Conservation (phyloP, 2,329 filamentous ascomycete species). For the Monilinia fructigena region DNA sequence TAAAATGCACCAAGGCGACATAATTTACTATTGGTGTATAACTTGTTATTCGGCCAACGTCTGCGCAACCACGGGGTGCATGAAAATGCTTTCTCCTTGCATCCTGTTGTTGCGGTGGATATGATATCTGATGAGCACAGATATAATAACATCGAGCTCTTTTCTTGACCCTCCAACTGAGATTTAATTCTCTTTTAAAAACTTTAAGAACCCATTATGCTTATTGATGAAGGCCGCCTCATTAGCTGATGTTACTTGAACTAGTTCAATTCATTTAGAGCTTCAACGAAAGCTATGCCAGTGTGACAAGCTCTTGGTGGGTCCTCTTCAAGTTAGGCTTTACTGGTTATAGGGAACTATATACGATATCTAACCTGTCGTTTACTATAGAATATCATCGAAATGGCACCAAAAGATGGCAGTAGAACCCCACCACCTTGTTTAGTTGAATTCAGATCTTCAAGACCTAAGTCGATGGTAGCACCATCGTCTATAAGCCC, state of each 20-base stretch:
- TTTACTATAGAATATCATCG: not conserved
- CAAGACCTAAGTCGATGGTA: constrained; percentile 2
- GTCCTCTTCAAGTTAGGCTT: not conserved
- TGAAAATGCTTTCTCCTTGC: not conserved
- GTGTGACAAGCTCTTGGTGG: not conserved
- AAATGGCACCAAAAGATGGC: not conserved
- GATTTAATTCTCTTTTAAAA: not conserved
- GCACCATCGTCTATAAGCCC: constrained; percentile 12
- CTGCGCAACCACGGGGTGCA: not conserved
- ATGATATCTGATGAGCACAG: not conserved
- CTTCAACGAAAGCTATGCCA: not conserved
- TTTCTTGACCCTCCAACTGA: not conserved
- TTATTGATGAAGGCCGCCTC: not conserved
- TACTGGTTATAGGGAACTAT: not conserved
- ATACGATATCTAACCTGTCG: not conserved
- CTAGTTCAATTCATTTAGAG: not conserved
- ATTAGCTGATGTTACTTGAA: not conserved
- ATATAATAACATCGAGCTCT: not conserved
- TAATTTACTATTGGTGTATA: not conserved
- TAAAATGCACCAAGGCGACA: not conserved
- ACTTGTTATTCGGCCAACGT: not conserved
- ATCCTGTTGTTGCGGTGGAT: not conserved
- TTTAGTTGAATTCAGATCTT: not conserved
- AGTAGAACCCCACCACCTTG: not conserved
- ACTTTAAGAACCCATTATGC: not conserved